A percentile compares a stretch with the other conserved stretches of the same genome.
These are phyloP conservation scores for Aureobasidium namibiae DNA, from an alignment of 2,329 filamentous ascomycete species.

Conservation along the genomic window DNA sequence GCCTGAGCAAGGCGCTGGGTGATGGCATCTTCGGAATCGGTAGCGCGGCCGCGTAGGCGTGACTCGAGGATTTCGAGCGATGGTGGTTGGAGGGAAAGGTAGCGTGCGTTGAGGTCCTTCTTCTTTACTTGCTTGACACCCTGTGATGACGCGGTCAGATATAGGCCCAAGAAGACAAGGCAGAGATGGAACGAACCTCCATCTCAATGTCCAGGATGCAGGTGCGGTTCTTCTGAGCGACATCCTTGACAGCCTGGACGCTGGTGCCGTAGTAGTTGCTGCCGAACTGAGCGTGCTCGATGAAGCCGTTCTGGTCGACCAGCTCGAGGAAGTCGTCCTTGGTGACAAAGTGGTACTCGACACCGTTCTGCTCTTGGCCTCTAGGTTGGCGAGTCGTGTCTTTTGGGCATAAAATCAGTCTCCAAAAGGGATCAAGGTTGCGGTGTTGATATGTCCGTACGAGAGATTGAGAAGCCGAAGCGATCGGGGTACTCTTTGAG, in stretches of 20 bases:
- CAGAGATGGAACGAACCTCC: constrained; percentile 51
- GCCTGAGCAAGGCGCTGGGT: constrained; percentile 64
- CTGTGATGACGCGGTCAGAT: constrained; percentile 27
- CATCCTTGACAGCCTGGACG: constrained; percentile 67
- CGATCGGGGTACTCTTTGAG: constrained; percentile 58
- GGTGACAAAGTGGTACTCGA: constrained; percentile 72
- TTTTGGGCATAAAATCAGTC: constrained; percentile 2
- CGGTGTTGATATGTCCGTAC: constrained; percentile 32
- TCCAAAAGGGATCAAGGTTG: not conserved
- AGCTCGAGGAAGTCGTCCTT: constrained; percentile 60
- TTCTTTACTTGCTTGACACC: constrained; percentile 89
- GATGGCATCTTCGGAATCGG: constrained; percentile 68
- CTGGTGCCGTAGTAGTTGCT: constrained; percentile 83
- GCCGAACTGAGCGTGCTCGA: constrained; percentile 81
- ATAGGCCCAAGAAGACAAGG: not conserved
- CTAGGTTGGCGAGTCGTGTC: constrained; percentile 69
- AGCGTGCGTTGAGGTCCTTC: constrained; percentile 65
- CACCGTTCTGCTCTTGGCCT: constrained; percentile 63
- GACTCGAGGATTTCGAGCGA: constrained; percentile 65
- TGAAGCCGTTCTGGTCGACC: constrained; percentile 63
- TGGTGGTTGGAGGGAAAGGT: constrained; percentile 78
- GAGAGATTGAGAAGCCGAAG: constrained; percentile 52
- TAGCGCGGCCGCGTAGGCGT: constrained; percentile 64
- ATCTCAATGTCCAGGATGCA: constrained; percentile 95
- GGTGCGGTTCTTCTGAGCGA: constrained; percentile 59